Conservation (phyloP, 768 basidiomycete species). For the Boletus speciosus region DNA sequence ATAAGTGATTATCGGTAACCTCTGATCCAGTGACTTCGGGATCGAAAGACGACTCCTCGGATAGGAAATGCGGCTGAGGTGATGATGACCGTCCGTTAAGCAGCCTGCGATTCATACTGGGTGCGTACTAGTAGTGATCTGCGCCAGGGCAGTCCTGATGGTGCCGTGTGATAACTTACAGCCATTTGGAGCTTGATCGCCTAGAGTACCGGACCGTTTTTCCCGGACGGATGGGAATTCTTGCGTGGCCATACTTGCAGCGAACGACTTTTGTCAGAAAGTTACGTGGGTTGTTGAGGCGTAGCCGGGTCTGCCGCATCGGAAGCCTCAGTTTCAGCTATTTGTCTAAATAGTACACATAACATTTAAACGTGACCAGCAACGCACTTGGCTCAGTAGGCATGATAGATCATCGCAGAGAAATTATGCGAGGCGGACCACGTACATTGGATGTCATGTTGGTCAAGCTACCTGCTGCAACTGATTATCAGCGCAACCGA, state of each 20-base stretch:
- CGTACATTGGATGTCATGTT: not conserved
- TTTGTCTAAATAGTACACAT: not conserved
- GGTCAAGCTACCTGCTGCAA: not conserved
- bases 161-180: too few relatives aligned
- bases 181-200: too few relatives aligned
- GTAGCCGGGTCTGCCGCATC: too few relatives aligned
- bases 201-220: not conserved
- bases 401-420: not conserved
- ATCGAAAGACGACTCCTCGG: too few relatives aligned
- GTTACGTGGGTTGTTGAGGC: too few relatives aligned
- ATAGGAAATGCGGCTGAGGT: not conserved
- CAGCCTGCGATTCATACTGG: not conserved
- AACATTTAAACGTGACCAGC: not conserved
- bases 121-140: too few relatives aligned
- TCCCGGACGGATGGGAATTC: not conserved
- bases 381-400: too few relatives aligned
- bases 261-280: too few relatives aligned
- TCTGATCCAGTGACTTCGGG: too few relatives aligned
- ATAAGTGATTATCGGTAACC: not conserved
- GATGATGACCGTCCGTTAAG: not conserved
- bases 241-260: too few relatives aligned
- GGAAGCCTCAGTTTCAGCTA: not conserved
- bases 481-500: not conserved
- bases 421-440: not conserved
- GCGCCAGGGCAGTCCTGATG: not conserved